phyloP scores from a whole-genome alignment of 2,329 filamentous ascomycete species.

The Colletotrichum eremochloae region DNA sequence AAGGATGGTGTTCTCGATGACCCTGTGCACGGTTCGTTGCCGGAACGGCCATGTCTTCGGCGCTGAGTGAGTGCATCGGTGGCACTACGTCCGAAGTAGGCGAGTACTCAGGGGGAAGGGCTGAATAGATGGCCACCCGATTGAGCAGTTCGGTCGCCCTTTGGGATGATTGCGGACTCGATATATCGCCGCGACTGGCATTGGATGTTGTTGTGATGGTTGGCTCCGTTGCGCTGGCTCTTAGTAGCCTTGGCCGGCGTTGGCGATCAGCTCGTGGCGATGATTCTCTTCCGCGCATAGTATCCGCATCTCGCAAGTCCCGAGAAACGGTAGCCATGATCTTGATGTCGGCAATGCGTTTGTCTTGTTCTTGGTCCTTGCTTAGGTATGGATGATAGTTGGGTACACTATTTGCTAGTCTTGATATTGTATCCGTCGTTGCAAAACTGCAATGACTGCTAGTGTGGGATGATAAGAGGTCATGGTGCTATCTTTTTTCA shows the following conservation, averaged over 20 bases:
- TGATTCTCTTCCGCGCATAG: conserved; percentile 51
- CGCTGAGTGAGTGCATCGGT: conserved; percentile 52
- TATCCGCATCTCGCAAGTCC: conserved; percentile 31
- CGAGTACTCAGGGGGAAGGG: conserved; percentile 33
- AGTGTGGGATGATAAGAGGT: neutral
- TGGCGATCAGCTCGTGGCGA: conserved; percentile 55
- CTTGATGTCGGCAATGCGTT: neutral
- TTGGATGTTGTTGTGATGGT: conserved; percentile 68
- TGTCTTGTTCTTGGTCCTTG: neutral
- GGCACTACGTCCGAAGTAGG: conserved; percentile 49
- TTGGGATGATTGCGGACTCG: conserved; percentile 61
- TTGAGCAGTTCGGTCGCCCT: conserved; percentile 68
- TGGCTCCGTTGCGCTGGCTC: conserved; percentile 69
- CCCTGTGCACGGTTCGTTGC: conserved; percentile 41
- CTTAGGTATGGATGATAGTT: neutral
- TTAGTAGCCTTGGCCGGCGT: conserved; percentile 66
- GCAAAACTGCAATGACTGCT: conserved; percentile 6
- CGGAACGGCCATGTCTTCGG: conserved; percentile 51
- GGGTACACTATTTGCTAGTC: neutral
- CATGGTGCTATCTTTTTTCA: conserved; percentile 13
- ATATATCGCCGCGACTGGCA: conserved; percentile 64
- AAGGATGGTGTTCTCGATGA: conserved; percentile 26
- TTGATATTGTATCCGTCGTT: neutral
- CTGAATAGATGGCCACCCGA: conserved; percentile 64
- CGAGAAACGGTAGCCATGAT: conserved; percentile 35